phyloP scores from a whole-genome alignment of 768 basidiomycete species.

The Trametes sanguinea region DNA sequence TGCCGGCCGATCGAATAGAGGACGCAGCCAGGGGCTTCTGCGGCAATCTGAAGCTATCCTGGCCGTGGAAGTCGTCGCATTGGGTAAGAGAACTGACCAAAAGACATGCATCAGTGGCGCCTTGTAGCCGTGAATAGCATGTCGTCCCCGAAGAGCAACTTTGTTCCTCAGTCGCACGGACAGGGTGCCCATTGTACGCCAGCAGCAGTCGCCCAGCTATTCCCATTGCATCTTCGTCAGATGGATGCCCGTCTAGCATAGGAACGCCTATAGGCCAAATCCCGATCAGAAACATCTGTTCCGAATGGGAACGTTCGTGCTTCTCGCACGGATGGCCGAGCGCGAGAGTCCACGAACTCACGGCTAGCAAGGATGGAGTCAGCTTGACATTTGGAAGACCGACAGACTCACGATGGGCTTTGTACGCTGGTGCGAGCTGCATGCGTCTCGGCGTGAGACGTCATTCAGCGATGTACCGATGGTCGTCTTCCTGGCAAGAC shows the following conservation, averaged over 20 bases:
- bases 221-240: not conserved
- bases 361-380: not conserved
- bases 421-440: not conserved
- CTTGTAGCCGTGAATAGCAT: not conserved
- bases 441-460: slow-evolving; percentile 1
- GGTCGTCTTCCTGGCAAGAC: not conserved
- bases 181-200: not conserved
- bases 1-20: slow-evolving; percentile 8
- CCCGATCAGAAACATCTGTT: slow-evolving; percentile 7
- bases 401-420: not conserved
- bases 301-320: not conserved
- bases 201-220: not conserved
- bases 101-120: not conserved
- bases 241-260: not conserved
- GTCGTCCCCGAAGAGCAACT: not conserved
- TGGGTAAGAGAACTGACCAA: not conserved
- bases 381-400: not conserved
- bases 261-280: slow-evolving; percentile 1
- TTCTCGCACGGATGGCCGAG: slow-evolving; percentile 6
- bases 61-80: not conserved
- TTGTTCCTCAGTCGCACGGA: not conserved
- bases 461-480: not conserved
- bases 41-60: not conserved
- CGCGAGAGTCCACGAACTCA: not conserved
- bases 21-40: slow-evolving; percentile 1